These are phyloP conservation scores for Leptodermis oblonga DNA, from an alignment of 257 asterid species.

Conservation along the genomic window DNA sequence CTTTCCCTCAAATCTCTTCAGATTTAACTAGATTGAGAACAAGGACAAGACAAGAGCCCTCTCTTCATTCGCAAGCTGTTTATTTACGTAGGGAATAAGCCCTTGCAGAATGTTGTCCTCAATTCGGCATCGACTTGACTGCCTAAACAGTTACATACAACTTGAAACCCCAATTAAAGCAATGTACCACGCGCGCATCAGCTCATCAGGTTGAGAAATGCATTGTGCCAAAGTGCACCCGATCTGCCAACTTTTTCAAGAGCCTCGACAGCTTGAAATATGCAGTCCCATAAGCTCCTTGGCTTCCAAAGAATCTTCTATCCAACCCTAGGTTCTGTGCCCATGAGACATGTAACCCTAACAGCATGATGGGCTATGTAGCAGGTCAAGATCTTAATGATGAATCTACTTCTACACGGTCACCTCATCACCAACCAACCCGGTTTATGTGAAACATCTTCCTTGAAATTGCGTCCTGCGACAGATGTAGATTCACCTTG, in stretches of 20 bases:
- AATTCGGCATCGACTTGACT: neutral
- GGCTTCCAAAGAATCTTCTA: neutral
- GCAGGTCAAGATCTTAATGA: constrained; percentile 2
- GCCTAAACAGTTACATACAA: neutral
- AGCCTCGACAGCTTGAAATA: neutral
- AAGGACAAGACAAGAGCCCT: neutral
- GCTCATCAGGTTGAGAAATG: neutral
- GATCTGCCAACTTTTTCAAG: neutral
- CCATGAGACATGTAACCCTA: neutral
- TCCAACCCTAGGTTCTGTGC: neutral
- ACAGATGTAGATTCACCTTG: constrained; percentile 83
- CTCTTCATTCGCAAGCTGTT: neutral
- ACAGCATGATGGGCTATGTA: neutral
- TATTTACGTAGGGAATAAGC: neutral
- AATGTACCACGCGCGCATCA: neutral
- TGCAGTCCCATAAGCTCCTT: neutral
- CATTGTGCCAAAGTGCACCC: neutral
- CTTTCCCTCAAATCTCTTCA: neutral
- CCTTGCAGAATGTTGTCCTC: neutral
- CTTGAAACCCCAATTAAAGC: neutral
- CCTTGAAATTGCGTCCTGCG: constrained; percentile 64
- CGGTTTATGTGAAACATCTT: constrained; percentile 55
- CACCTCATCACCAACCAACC: constrained; percentile 92
- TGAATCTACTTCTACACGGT: constrained; percentile 11
- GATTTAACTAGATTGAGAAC: neutral